Base-by-base conservation (phyloP, 2,329 filamentous ascomycete genomes). In the Akanthomyces uredinophilus region DNA sequence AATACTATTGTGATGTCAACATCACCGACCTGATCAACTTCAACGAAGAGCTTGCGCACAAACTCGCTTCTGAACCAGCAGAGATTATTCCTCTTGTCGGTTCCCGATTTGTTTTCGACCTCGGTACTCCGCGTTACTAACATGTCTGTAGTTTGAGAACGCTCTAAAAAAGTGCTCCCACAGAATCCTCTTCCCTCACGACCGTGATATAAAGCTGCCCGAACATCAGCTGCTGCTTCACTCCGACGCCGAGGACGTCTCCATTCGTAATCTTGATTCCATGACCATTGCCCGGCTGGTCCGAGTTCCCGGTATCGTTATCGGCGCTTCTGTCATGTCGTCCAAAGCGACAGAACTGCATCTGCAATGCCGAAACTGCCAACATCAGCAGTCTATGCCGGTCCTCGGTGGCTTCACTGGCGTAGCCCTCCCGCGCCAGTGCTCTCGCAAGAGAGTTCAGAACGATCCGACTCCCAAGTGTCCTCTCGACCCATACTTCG, bases 1-100 rank as follows among this genome's bases (percentile, higher is more conserved):
- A 93, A 70, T 98, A 92, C 78, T 97, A 89, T 75, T 97, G 95
- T 79, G 94, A 99, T 74, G 86, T 99, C 72, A 93, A 99, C 74
- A 91, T 99, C 69, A 91, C 90, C 65, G 94, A 99, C 74, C 80
- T 99, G 63, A 98, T 98, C 74, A 95, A 90, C 65, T 98, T 93
- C 78, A 95, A 96, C 71, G 94, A 98, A 76, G 92, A 97, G 74
- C 83, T 99, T 64, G 95, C 94, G 32, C 91, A 98, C 75, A 87
- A 88, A 71, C 82, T 99, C 65, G 90, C 89, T 22, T 95, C 90
- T 54, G 92, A 97, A 72, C 96, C 95, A 4, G 89, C 89, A 51
- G 93, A 98, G 62, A 90, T 96, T 61, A 95, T 99, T 63, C 94
- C 95, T 64, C 79, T 98, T 60, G 93, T 96, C 78, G 65, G 86